Evolutionary conservation across 768 basidiomycete species (phyloP), one percentile per base, ranked within the genome.

Genomic region (Agaricus sinodeliciosus): DNA sequence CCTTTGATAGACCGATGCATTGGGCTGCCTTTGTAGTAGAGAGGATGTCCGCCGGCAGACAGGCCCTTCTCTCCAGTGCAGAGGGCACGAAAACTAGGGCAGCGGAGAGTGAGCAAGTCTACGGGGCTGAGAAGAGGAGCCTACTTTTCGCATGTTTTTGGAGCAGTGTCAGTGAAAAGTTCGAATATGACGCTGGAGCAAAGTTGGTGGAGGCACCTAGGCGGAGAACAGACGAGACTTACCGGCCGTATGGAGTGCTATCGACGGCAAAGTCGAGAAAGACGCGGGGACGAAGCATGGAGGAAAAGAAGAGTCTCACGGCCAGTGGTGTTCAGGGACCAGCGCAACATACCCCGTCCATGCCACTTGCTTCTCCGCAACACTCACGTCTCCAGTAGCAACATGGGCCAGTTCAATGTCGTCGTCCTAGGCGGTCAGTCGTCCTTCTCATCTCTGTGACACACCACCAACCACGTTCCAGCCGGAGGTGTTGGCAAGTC

Each of bases 401-500:
- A 18, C 56, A 85, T 89, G 85, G 80, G 80, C 58, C 76, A 81
- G 67, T 88, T 80, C 70, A 87, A 81, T 64, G 80, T 84, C 19
- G 88, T 90, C 54, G 85, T 91, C 42, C 81, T 91, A 48, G 89
- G 89, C 60, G 88, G 88, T 87, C 60, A 57, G 78, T 31, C 58
- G 36, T 22, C 43, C 27, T 51, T 51, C 46, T 47, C 45, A 18
- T 34, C 35, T 37, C 37, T 9, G n/a, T n/a, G n/a, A 15, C 39
- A 11, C 3, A 49, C 46, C 13, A 7, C 42, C 41, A 13, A 48
- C 55, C 22, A 9, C 22, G 9, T 49, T 53, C 45, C 59, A 90
- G 89, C 89, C 62, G 90, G 90, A 61, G 90, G 90, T 19, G 90
- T 93, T 49, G 90, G 90, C 44, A 93, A 93, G 68, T 91, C 89